These are phyloP conservation scores for Hanseniaspora guilliermondii DNA, from an alignment of 805 yeast species.

Conservation along the genomic window DNA sequence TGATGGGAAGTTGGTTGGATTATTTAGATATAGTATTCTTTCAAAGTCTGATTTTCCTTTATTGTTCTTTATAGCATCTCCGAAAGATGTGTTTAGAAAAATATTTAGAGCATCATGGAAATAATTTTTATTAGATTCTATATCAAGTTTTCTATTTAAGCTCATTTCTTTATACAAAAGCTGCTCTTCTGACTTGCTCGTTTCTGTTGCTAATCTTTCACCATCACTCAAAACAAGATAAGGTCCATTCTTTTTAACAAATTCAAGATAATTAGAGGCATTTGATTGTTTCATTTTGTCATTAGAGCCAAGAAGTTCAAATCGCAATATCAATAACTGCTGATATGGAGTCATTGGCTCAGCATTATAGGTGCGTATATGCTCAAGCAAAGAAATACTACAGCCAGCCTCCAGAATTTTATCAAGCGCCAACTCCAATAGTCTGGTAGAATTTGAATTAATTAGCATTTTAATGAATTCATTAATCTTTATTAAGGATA, in stretches of 20 bases:
- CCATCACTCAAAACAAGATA: neutral
- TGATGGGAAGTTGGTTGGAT: neutral
- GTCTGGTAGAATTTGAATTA: constrained; percentile 15
- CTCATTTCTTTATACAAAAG: neutral
- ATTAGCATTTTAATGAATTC: constrained; percentile 14
- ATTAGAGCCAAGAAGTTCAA: neutral
- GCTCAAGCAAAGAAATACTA: neutral
- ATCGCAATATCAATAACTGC: neutral
- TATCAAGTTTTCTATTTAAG: neutral
- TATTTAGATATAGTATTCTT: constrained; percentile 1
- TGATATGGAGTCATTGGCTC: neutral
- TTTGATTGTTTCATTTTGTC: neutral
- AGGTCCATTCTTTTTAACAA: neutral
- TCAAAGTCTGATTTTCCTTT: constrained; percentile 6
- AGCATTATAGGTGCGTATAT: too few relatives aligned
- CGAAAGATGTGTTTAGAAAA: neutral
- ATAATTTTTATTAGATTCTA: neutral
- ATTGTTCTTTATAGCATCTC: neutral
- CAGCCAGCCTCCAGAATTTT: neutral
- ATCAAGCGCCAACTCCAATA: constrained; percentile 16
- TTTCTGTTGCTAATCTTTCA: neutral
- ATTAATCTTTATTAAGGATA: constrained; percentile 3
- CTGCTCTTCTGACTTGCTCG: constrained; percentile 3
- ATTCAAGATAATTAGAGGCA: neutral
- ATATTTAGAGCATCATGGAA: neutral